Conservation (phyloP, 2,329 filamentous ascomycete species). For the Ophiocordyceps camponoti-floridani region DNA sequence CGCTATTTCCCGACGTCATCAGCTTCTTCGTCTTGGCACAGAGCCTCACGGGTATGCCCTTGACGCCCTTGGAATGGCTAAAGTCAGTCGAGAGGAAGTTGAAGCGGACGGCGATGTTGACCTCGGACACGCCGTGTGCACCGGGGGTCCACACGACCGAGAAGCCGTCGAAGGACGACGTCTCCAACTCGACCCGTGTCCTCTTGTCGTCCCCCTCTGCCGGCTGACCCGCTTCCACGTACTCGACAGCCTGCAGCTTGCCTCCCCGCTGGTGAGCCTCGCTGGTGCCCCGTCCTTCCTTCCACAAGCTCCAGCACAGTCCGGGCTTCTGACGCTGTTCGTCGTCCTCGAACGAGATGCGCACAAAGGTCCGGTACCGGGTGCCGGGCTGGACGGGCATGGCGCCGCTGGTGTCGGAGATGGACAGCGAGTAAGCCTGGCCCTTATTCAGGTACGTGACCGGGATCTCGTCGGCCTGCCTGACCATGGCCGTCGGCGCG, state of each 20-base stretch:
- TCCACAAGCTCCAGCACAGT: constrained; percentile 79
- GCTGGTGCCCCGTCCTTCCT: constrained; percentile 86
- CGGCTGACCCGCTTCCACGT: constrained; percentile 50
- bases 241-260: constrained; percentile 87
- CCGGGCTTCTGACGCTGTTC: constrained; percentile 73
- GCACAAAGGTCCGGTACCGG: constrained; percentile 75
- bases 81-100: constrained; percentile 98
- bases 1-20: no score
- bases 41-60: constrained; percentile 84
- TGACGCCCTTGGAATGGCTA: constrained; percentile 96
- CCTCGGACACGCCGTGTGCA: constrained; percentile 50
- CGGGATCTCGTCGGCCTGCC: constrained; percentile 74
- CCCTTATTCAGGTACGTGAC: constrained; percentile 98
- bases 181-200: constrained; percentile 52
- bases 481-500: constrained; percentile 92
- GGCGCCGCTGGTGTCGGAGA: constrained; percentile 57
- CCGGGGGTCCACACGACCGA: constrained; percentile 76
- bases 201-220: constrained; percentile 46
- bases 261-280: constrained; percentile 89
- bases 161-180: constrained; percentile 82
- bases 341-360: constrained; percentile 95
- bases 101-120: constrained; percentile 80
- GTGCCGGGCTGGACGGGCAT: constrained; percentile 40
- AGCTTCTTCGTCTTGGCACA: constrained; percentile 83
- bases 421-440: constrained; percentile 75